A percentile compares a stretch with the other conserved stretches of the same genome.
phyloP scores from a whole-genome alignment of 768 basidiomycete species.

The Nidularia sp. region DNA sequence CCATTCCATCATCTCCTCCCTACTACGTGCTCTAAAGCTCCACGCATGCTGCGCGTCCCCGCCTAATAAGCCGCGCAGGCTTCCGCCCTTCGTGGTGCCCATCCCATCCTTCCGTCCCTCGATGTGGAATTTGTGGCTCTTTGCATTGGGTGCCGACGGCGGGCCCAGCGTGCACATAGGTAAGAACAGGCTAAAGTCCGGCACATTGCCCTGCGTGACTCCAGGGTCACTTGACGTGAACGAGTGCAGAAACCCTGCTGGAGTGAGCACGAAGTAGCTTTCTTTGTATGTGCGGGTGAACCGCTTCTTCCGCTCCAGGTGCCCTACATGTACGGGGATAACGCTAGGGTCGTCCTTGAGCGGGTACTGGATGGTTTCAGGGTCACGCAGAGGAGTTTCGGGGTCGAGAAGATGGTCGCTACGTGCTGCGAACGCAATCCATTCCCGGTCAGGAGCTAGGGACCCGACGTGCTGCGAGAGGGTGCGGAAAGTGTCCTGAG shows the following conservation, averaged over 20 bases:
- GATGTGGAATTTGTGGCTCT: constrained; percentile 95
- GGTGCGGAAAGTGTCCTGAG: constrained; percentile 70
- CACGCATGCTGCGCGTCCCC: constrained; percentile 49
- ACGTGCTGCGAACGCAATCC: constrained; percentile 92
- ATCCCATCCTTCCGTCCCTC: constrained; percentile 85
- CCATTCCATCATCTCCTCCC: constrained; percentile 99
- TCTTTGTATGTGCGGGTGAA: constrained; percentile 87
- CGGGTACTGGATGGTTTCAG: constrained; percentile 76
- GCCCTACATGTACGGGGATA: constrained; percentile 80
- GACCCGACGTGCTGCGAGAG: constrained; percentile 74
- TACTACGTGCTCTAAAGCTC: constrained; percentile 84
- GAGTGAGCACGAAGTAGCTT: constrained; percentile 87
- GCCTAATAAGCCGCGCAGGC: constrained; percentile 34
- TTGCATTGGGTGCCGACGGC: constrained; percentile 61
- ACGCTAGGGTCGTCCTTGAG: constrained; percentile 88
- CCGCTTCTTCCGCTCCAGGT: constrained; percentile 92
- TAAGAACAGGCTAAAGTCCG: constrained; percentile 85
- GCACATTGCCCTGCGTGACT: constrained; percentile 41
- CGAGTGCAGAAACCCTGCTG: constrained; percentile 95
- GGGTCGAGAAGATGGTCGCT: constrained; percentile 95
- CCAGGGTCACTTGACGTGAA: constrained; percentile 76
- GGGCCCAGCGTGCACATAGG: constrained; percentile 96
- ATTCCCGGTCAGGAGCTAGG: constrained; percentile 85
- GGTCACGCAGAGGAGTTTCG: constrained; percentile 88
- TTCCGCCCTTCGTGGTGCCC: constrained; percentile 60